Conservation (phyloP, 805 yeast genomes). For the Metschnikowia continentalis region DNA sequence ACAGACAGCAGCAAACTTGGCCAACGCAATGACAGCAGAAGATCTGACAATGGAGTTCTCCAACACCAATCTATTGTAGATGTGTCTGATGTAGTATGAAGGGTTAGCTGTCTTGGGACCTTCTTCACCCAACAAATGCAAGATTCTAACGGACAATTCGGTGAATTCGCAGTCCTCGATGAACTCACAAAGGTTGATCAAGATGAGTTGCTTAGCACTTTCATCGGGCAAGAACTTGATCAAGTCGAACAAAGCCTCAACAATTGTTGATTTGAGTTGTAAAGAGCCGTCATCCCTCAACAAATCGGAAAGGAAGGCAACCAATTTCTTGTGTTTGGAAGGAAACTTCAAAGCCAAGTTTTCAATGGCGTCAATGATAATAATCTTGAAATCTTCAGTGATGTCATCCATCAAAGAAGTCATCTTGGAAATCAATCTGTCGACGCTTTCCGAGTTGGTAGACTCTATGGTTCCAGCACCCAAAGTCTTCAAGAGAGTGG, state of each 20-base stretch:
- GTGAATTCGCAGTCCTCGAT: constrained; percentile 98
- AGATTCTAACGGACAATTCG: constrained; percentile 86
- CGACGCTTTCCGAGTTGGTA: constrained; percentile 59
- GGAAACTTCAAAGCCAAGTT: constrained; percentile 92
- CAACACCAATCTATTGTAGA: constrained; percentile 92
- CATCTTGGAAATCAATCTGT: constrained; percentile 82
- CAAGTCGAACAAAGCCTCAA: constrained; percentile 90
- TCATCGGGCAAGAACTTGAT: constrained; percentile 73
- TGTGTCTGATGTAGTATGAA: constrained; percentile 88
- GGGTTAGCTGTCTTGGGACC: constrained; percentile 88
- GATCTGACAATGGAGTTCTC: constrained; percentile 95
- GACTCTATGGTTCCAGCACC: constrained; percentile 53
- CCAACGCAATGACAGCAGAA: constrained; percentile 88
- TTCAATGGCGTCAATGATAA: constrained; percentile 92
- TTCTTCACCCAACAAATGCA: constrained; percentile 88
- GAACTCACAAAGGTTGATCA: constrained; percentile 89
- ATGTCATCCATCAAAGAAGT: constrained; percentile 88
- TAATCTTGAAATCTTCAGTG: constrained; percentile 91
- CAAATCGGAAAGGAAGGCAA: constrained; percentile 74
- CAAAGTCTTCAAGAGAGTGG: constrained; percentile 92
- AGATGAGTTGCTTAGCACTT: constrained; percentile 72
- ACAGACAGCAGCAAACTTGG: constrained; percentile 81
- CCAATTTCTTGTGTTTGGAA: constrained; percentile 76
- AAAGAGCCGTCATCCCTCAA: constrained; percentile 90
- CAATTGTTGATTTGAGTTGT: constrained; percentile 77